Conservation (phyloP, 2,329 filamentous ascomycete species). For the Fusarium pseudoanthophilum region DNA sequence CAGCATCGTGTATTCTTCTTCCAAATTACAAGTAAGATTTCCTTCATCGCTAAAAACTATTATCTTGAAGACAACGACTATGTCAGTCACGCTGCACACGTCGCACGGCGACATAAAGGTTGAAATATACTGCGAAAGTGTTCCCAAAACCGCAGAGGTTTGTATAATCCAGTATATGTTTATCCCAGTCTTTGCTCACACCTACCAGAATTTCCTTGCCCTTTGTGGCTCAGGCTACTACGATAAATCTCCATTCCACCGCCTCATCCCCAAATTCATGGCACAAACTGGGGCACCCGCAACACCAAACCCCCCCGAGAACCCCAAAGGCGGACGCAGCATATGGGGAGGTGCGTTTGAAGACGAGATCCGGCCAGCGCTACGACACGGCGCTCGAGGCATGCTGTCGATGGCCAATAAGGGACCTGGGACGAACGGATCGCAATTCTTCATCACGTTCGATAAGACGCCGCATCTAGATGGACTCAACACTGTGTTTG, state of each 20-base stretch:
- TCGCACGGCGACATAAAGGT: constrained; percentile 91
- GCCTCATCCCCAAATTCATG: constrained; percentile 84
- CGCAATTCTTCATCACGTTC: constrained; percentile 85
- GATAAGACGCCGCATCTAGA: constrained; percentile 83
- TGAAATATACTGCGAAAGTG: constrained; percentile 94
- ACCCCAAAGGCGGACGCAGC: constrained; percentile 75
- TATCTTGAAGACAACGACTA: constrained; percentile 42
- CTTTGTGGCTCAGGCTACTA: constrained; percentile 85
- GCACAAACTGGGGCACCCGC: constrained; percentile 77
- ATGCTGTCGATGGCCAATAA: constrained; percentile 84
- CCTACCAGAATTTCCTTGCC: constrained; percentile 81
- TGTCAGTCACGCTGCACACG: constrained; percentile 84
- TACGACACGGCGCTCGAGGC: constrained; percentile 75
- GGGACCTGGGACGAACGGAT: constrained; percentile 77
- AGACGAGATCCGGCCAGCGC: constrained; percentile 79
- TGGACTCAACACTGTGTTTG: constrained; percentile 86
- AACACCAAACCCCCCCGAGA: constrained; percentile 60
- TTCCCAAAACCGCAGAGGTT: constrained; percentile 91
- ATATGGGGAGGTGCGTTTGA: constrained; percentile 81
- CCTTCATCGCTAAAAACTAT: neutral
- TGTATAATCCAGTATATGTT: constrained; percentile 30
- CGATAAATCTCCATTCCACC: constrained; percentile 79
- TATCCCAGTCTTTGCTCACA: constrained; percentile 19
- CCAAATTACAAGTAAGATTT: neutral
- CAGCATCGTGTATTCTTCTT: neutral